Base-by-base conservation (phyloP, 768 basidiomycete genomes). In the Rhodotorula diobovata region DNA sequence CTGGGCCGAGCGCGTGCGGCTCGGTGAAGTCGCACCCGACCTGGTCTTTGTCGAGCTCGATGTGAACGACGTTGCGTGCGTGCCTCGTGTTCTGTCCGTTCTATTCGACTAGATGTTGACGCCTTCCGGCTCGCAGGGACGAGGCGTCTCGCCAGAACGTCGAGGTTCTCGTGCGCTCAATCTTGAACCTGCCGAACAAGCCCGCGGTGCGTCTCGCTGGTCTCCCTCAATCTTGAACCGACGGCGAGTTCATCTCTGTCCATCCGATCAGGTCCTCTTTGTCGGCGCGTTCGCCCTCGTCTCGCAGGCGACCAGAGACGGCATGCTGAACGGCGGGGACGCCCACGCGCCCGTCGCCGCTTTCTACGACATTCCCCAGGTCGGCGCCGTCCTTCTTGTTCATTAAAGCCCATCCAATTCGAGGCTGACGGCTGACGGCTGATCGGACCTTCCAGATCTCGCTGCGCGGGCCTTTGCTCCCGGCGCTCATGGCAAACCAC, bases 41-140 rank as follows among this genome's bases (percentile, higher is more conserved):
- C 25, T 63, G 25, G 46, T 63, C n/a, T 18, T 64, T 23, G 15
- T 64, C 41, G 63, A 64, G 54, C 63, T 64, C 30, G 63, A 30
- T 32, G 60, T 61, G 8, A 61, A 61, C 32, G 41, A 61, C 60
- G 30, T 59, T 14, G 28, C 35, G 58, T 41, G 16, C 39, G 58
- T 32, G 3, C 37, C 25, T 14, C 10, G 5, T 34, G 5, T 35
- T 20, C 25, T 8, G 25, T 7, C 10, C 2, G 4, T 23, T 8
- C 55, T 6, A 25, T 4, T 10, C 4, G 2, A 5, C 41, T 43
- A 3, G 41, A 43, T n/a, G 41, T 12, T 43, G 41, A 43, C 41
- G 14, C 41, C 18, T 14, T 39, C 5, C 34, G 5, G 20, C 51
- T 12, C 48, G n/a, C 55, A 56, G 55, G 10, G 55, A 56, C 23